Evolutionary conservation across 257 asterid genomes (phyloP).

Genomic region (Petunia axillaris): DNA sequence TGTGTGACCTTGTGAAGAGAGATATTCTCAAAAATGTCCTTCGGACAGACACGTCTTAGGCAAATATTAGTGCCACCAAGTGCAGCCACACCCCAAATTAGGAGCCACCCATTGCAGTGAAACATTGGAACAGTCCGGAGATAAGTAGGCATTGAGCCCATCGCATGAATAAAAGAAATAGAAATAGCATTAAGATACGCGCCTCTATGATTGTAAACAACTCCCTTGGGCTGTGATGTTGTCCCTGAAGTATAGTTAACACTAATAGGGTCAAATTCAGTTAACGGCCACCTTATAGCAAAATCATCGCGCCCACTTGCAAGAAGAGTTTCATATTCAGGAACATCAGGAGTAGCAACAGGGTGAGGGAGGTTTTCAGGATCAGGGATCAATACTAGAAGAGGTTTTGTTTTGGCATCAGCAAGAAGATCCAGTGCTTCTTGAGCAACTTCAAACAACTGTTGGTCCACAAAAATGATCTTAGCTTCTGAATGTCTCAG

Average conservation of each 20-base stretch:
- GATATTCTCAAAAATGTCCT: constrained; percentile 41
- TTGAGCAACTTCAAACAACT: constrained; percentile 37
- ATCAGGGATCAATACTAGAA: constrained; percentile 38
- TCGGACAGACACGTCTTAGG: constrained; percentile 36
- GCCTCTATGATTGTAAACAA: constrained; percentile 48
- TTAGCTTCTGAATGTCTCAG: constrained; percentile 47
- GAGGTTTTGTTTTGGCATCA: constrained; percentile 25
- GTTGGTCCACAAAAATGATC: constrained; percentile 44
- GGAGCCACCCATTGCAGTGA: constrained; percentile 49
- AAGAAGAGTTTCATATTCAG: constrained; percentile 37
- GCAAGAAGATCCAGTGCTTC: constrained; percentile 38
- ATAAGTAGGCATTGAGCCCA: constrained; percentile 42
- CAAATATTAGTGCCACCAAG: constrained; percentile 46
- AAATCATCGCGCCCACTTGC: constrained; percentile 31
- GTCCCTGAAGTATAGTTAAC: constrained; percentile 49
- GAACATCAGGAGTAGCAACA: constrained; percentile 2
- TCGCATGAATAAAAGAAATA: constrained; percentile 36
- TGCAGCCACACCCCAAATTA: constrained; percentile 45
- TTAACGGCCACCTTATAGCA: constrained; percentile 35
- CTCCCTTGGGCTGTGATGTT: constrained; percentile 47
- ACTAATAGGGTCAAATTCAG: constrained; percentile 47
- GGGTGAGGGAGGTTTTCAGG: constrained; percentile 21
- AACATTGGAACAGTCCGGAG: constrained; percentile 51
- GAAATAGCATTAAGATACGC: constrained; percentile 46
- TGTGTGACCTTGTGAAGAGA: constrained; percentile 42